Evolutionary conservation across 768 basidiomycete genomes (phyloP).

Genomic region (Lactarius hatsudake): DNA sequence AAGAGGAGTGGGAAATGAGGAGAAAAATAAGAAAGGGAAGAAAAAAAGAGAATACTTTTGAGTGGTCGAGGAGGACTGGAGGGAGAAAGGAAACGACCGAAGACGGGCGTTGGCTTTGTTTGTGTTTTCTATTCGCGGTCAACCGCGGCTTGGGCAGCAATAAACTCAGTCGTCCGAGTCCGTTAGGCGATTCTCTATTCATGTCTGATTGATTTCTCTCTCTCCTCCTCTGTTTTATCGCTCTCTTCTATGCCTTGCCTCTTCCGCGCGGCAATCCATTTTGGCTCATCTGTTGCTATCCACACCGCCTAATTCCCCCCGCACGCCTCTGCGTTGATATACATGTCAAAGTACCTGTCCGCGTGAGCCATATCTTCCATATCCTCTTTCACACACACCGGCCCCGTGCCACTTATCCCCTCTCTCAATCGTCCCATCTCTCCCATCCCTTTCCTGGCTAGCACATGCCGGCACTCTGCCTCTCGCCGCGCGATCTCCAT

Average conservation of each 20-base stretch:
- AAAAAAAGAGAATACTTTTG: slow-evolving; percentile 30
- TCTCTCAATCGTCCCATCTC: background rate
- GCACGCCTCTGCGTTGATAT: slow-evolving; percentile 40
- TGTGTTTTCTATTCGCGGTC: slow-evolving; percentile 36
- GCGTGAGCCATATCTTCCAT: slow-evolving; percentile 22
- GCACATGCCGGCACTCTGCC: background rate
- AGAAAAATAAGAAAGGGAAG: slow-evolving; percentile 29
- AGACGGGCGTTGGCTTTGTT: slow-evolving; percentile 34
- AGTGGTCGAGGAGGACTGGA: slow-evolving; percentile 50
- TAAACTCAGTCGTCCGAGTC: slow-evolving; percentile 30
- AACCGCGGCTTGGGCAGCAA: slow-evolving; percentile 53
- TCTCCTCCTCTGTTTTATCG: slow-evolving; percentile 15
- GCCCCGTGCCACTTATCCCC: background rate
- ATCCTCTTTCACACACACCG: slow-evolving; percentile 17
- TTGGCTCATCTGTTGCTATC: slow-evolving; percentile 6
- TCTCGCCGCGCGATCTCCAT: slow-evolving; percentile 16
- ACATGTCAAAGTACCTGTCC: slow-evolving; percentile 42
- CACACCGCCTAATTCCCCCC: slow-evolving; percentile 20
- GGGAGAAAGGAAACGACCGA: slow-evolving; percentile 42
- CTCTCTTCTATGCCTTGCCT: slow-evolving; percentile 1
- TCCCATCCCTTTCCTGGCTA: slow-evolving; percentile 2
- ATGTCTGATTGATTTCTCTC: background rate
- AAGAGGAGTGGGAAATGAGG: slow-evolving; percentile 29
- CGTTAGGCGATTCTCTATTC: slow-evolving; percentile 5
- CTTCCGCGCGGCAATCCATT: slow-evolving; percentile 11